Evolutionary conservation across 352 stramenopile genomes (phyloP), one percentile per base, ranked within the genome.

Genomic region (Globisporangium acanthophoron): DNA sequence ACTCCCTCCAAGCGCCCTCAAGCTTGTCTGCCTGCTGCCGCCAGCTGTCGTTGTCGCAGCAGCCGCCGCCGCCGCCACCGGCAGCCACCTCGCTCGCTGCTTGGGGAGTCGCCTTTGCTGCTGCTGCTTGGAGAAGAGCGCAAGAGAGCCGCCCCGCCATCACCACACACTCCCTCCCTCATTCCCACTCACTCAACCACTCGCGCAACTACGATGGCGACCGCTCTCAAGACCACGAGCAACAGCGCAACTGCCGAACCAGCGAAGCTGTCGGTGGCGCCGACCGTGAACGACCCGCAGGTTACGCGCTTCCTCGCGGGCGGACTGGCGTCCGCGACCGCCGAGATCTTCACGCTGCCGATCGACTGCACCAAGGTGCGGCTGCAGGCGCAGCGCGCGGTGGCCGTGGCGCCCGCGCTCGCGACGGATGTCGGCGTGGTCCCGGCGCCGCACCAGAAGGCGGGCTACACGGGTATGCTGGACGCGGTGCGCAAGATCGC

Each of bases 351-450:
- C 37, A 96, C 86, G 55, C 62, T 96, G 52, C 86, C 86, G 13
- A 90, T 94, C 57, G 86, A 96, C 68, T 91, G 84, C 69, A 90
- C 82, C 49, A 96, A 96, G 62, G 81, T 92, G 53, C 80, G 85
- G 18, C 70, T 96, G 43, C 86, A 96, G 57, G 71, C 81, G 15
- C 85, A 94, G 62, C 73, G 77, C 43, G 73, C 76, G 4, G 58
- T 70, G 58, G 59, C 64, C 27, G 24, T 66, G 3, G 8, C 35
- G 35, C 35, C 62, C 8, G 61, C 70, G 59, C 43, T 52, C 50
- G 63, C 41, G 27, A 65, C 57, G 20, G 20, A 56, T n/a, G 62
- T 54, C 40, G 64, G 69, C 18, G 74, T 74, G 9, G 56, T 71
- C 13, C 37, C 58, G 1, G 62, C 55, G 20, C 68, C 70, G n/a